phyloP scores from a whole-genome alignment of 176 grass and related monocot species.

The Tuctoria greenei region DNA sequence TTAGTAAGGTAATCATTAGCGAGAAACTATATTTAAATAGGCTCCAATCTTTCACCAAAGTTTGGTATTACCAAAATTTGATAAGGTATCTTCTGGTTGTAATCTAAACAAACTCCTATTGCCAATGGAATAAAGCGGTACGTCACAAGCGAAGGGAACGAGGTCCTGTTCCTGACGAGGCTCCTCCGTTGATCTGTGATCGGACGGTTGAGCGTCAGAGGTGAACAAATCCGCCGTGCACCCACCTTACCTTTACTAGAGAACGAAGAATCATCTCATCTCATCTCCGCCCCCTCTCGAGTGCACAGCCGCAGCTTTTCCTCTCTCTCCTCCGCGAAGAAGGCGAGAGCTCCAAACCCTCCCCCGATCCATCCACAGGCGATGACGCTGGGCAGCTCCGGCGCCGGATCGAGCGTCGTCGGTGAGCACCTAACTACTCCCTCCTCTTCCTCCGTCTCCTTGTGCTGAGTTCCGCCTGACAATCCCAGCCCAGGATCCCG shows the following conservation, averaged over 20 bases:
- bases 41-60: too few species aligned
- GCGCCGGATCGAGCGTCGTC: slow-evolving; percentile 59
- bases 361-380: not conserved
- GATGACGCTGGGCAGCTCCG: slow-evolving; percentile 68
- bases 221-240: not conserved
- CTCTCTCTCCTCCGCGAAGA: slow-evolving; percentile 6
- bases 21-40: too few species aligned
- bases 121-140: not conserved
- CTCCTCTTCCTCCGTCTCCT: not conserved
- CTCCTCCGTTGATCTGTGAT: slow-evolving; percentile 13
- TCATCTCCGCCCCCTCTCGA: not conserved
- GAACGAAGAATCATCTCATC: not conserved
- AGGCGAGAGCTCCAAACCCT: slow-evolving; percentile 8
- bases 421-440: slow-evolving; percentile 32
- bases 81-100: too few species aligned
- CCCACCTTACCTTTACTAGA: not conserved
- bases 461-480: not conserved
- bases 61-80: too few species aligned
- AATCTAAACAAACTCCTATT: too few species aligned
- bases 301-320: slow-evolving; percentile 21
- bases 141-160: not conserved
- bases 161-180: not conserved
- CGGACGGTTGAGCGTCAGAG: not conserved
- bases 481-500: slow-evolving; percentile 1
- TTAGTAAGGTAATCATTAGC: too few species aligned